phyloP scores from a whole-genome alignment of 2,329 filamentous ascomycete species.

The Epichloe elymi region DNA sequence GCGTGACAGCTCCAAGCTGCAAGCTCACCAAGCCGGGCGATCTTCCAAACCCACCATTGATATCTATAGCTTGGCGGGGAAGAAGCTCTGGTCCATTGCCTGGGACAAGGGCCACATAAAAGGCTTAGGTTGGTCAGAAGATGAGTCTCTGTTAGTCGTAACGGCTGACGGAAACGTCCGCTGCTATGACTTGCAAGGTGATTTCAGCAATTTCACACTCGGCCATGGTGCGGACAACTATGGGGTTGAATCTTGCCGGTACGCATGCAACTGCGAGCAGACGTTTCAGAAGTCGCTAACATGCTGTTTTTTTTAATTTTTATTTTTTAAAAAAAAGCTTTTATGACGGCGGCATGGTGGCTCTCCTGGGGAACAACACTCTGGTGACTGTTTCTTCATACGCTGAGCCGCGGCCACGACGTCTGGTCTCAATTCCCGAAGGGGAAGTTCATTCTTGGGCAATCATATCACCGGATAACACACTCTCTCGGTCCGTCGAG shows the following conservation, averaged over 20 bases:
- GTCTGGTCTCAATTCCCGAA: constrained; percentile 63
- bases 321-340: constrained; percentile 34
- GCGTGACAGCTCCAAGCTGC: constrained; percentile 75
- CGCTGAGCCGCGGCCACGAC: constrained; percentile 75
- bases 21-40: constrained; percentile 60
- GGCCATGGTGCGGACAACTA: constrained; percentile 82
- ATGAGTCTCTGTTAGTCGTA: constrained; percentile 81
- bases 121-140: constrained; percentile 90
- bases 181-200: constrained; percentile 84
- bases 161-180: constrained; percentile 82
- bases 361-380: constrained; percentile 75
- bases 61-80: constrained; percentile 86
- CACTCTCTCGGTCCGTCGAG: constrained; percentile 84
- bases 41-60: constrained; percentile 75
- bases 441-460: constrained; percentile 80
- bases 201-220: constrained; percentile 88
- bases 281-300: neutral
- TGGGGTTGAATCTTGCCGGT: constrained; percentile 72
- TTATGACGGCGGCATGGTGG: constrained; percentile 86
- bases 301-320: neutral
- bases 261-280: constrained; percentile 6
- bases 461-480: constrained; percentile 75
- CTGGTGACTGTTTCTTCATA: constrained; percentile 82
- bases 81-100: constrained; percentile 69
- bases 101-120: constrained; percentile 87